A percentile compares a stretch with the other conserved stretches of the same genome.
These are phyloP conservation scores for Neurospora crassa DNA, from an alignment of 2,329 filamentous ascomycete genomes.

Conservation along the genomic window DNA sequence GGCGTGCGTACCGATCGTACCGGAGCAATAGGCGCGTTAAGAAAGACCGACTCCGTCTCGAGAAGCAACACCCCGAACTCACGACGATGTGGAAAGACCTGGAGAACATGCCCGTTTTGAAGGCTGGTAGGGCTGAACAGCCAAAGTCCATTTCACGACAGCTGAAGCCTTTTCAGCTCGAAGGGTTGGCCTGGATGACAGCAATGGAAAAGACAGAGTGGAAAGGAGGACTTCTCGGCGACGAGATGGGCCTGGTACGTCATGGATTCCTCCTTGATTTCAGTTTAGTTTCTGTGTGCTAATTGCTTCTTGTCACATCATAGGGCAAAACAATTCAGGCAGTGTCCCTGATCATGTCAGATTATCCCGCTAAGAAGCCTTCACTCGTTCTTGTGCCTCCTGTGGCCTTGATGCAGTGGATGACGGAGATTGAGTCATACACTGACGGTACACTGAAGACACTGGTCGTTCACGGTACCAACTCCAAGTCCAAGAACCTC, in stretches of 20 bases:
- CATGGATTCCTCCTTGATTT: background rate
- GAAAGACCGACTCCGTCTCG: slow-evolving; percentile 56
- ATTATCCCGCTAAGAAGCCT: slow-evolving; percentile 75
- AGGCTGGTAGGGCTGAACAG: slow-evolving; percentile 53
- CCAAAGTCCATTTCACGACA: slow-evolving; percentile 70
- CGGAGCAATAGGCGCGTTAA: slow-evolving; percentile 20
- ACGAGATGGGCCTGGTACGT: slow-evolving; percentile 83
- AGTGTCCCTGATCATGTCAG: slow-evolving; percentile 95
- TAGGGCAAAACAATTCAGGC: slow-evolving; percentile 95
- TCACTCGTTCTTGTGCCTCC: slow-evolving; percentile 85
- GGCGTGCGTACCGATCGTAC: slow-evolving; percentile 26
- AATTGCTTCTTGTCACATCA: background rate
- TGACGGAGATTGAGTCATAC: slow-evolving; percentile 67
- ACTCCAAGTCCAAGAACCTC: slow-evolving; percentile 70
- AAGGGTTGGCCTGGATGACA: slow-evolving; percentile 91
- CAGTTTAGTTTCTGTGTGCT: background rate
- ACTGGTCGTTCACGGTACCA: slow-evolving; percentile 81
- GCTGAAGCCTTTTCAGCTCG: slow-evolving; percentile 87
- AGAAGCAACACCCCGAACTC: slow-evolving; percentile 67
- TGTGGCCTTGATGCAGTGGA: slow-evolving; percentile 94
- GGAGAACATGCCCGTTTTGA: slow-evolving; percentile 56
- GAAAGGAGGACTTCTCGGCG: slow-evolving; percentile 82
- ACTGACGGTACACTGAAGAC: slow-evolving; percentile 87
- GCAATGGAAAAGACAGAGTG: slow-evolving; percentile 79
- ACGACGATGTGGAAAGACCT: slow-evolving; percentile 78